Conservation (phyloP, 371 early-diverging fungal species). For the Capniomyces stellatus region DNA sequence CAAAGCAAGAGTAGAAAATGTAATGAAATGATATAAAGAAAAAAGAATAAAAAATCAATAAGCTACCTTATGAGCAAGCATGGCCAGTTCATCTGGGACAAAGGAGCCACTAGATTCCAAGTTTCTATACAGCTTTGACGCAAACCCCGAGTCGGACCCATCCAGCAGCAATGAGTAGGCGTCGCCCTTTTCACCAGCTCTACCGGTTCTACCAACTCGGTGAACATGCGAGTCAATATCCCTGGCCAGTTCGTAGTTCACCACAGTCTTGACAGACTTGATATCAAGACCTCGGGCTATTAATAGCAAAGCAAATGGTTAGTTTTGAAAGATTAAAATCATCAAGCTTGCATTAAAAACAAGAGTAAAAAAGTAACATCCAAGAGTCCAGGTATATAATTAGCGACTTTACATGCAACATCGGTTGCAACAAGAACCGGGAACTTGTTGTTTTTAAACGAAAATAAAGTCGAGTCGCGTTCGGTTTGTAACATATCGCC, state of each 20-base stretch:
- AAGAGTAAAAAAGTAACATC: background rate
- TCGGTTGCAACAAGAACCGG: conserved; percentile 94
- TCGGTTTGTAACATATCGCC: conserved; percentile 49
- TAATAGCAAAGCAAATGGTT: background rate
- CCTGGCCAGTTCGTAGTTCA: conserved; percentile 98
- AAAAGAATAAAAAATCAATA: background rate
- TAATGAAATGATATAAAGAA: background rate
- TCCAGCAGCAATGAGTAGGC: conserved; percentile 88
- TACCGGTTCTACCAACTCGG: conserved; percentile 97
- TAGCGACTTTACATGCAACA: conserved; percentile 43
- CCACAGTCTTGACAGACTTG: conserved; percentile 82
- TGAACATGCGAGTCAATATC: conserved; percentile 98
- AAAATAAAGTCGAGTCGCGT: conserved; percentile 78
- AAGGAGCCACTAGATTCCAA: background rate
- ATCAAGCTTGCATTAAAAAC: background rate
- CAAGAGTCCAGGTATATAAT: background rate
- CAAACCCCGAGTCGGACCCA: background rate
- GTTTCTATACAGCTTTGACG: background rate
- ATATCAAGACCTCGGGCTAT: conserved; percentile 95
- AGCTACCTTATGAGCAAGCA: background rate
- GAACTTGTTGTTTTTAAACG: conserved; percentile 78
- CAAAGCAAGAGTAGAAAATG: background rate
- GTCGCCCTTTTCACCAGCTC: conserved; percentile 92
- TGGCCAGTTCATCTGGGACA: background rate
- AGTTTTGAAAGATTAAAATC: background rate